A percentile compares a stretch with the other conserved stretches of the same genome.
phyloP scores from a whole-genome alignment of 345 rosid species.

The Turnera subulata region DNA sequence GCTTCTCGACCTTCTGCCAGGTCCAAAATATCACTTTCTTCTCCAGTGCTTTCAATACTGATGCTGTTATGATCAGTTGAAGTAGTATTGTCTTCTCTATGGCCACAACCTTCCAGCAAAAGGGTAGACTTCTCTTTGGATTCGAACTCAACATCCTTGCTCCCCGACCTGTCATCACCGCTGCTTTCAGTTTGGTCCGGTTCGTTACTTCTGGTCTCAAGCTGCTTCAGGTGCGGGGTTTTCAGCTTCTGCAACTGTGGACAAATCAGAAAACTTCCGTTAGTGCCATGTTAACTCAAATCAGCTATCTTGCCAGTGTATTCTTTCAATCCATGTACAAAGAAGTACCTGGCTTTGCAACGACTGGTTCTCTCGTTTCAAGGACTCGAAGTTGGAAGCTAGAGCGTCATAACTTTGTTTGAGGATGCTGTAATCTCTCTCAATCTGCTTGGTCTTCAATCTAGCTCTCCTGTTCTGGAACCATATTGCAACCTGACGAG shows the following conservation, averaged over 20 bases:
- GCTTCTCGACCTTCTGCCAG: slow-evolving; percentile 10
- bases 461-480: slow-evolving; percentile 47
- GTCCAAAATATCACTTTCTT: slow-evolving; percentile 12
- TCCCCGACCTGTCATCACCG: slow-evolving; percentile 8
- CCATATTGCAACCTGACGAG: slow-evolving; percentile 46
- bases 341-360: slow-evolving; percentile 25
- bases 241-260: slow-evolving; percentile 30
- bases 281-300: not conserved
- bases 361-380: slow-evolving; percentile 27
- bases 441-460: slow-evolving; percentile 36
- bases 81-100: not conserved
- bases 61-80: not conserved
- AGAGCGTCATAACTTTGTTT: slow-evolving; percentile 19
- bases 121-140: slow-evolving; percentile 1
- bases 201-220: not conserved
- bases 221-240: slow-evolving; percentile 6
- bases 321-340: not conserved
- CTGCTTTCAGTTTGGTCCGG: slow-evolving; percentile 6
- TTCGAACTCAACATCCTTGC: not conserved
- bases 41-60: not conserved
- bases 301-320: not conserved
- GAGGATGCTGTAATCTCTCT: slow-evolving; percentile 29
- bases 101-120: slow-evolving; percentile 5
- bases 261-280: slow-evolving; percentile 2
- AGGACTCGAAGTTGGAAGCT: slow-evolving; percentile 25